A percentile compares a stretch with the other conserved stretches of the same genome.
phyloP scores from a whole-genome alignment of 2,329 filamentous ascomycete species.

The Aspergillus ustus region DNA sequence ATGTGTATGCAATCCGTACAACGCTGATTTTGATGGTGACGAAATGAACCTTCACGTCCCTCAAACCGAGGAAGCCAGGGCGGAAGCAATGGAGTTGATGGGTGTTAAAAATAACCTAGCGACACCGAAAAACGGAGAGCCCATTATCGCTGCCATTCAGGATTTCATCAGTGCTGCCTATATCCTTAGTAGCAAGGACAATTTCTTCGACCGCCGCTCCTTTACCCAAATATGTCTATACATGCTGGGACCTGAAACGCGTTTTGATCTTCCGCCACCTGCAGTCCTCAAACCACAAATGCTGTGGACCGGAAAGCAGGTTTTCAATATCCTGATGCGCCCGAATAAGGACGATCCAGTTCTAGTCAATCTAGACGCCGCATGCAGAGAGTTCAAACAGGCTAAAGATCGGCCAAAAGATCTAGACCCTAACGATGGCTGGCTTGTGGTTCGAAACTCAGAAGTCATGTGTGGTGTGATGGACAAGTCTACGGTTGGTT shows the following conservation, averaged over 20 bases:
- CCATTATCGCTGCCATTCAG: slow-evolving; percentile 98
- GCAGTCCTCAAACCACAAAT: slow-evolving; percentile 82
- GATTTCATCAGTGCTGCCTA: slow-evolving; percentile 98
- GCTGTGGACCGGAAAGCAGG: slow-evolving; percentile 95
- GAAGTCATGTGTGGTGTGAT: slow-evolving; percentile 97
- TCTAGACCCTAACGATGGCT: slow-evolving; percentile 85
- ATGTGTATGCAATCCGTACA: slow-evolving; percentile 97
- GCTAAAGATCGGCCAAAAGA: slow-evolving; percentile 50
- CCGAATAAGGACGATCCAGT: slow-evolving; percentile 85
- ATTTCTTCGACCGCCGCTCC: slow-evolving; percentile 84
- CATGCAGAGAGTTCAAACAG: slow-evolving; percentile 73
- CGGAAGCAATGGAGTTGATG: slow-evolving; percentile 96
- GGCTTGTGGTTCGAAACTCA: slow-evolving; percentile 91
- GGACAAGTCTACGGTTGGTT: slow-evolving; percentile 97
- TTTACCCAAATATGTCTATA: slow-evolving; percentile 91
- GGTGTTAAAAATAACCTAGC: slow-evolving; percentile 95
- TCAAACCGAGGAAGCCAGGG: slow-evolving; percentile 93
- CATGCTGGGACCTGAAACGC: slow-evolving; percentile 82
- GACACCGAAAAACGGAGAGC: slow-evolving; percentile 96
- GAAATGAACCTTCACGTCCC: slow-evolving; percentile 99
- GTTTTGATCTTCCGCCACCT: slow-evolving; percentile 84
- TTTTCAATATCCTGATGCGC: slow-evolving; percentile 89
- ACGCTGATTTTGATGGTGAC: slow-evolving; percentile 98
- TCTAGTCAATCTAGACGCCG: slow-evolving; percentile 88
- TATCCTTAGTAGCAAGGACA: slow-evolving; percentile 86